phyloP scores from a whole-genome alignment of 192 early-diverging fungal species.

The Chytriomyces sp. region DNA sequence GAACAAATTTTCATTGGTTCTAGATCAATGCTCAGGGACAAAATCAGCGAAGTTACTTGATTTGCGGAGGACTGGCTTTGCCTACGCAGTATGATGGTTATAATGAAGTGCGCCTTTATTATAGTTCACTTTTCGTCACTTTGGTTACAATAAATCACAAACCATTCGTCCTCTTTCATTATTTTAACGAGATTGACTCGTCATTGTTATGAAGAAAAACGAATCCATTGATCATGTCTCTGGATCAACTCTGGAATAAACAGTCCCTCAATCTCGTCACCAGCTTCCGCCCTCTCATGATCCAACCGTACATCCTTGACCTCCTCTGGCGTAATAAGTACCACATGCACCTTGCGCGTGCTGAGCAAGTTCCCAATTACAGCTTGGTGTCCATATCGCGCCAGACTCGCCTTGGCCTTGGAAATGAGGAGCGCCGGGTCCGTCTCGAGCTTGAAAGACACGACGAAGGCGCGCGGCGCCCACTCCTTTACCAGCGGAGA shows the following conservation, averaged over 20 bases:
- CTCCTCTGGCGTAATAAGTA: constrained; percentile 43
- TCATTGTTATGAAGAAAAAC: too few relatives aligned
- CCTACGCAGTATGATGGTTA: too few relatives aligned
- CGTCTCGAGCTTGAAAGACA: constrained; percentile 99
- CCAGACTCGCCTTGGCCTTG: constrained; percentile 79
- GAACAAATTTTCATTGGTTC: too few relatives aligned
- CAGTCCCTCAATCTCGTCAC: constrained; percentile 68
- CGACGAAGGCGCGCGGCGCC: constrained; percentile 83
- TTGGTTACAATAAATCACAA: too few relatives aligned
- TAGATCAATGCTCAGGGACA: too few relatives aligned
- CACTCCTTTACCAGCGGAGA: constrained; percentile 91
- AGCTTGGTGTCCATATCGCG: constrained; percentile 91
- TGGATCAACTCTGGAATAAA: constrained; percentile 73
- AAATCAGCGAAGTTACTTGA: too few relatives aligned
- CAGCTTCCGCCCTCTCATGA: constrained; percentile 48
- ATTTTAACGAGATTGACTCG: too few relatives aligned
- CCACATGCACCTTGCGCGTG: constrained; percentile 86
- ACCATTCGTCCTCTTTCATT: too few relatives aligned
- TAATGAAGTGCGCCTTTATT: too few relatives aligned
- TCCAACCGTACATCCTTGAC: constrained; percentile 53
- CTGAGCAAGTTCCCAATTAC: constrained; percentile 94
- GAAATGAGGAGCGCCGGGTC: constrained; percentile 76
- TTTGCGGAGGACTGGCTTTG: too few relatives aligned
- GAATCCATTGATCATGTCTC: constrained; percentile 71
- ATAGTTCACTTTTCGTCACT: too few relatives aligned